Conservation (phyloP, 1,139 yeast species). For the Scheffersomyces insectosa region DNA sequence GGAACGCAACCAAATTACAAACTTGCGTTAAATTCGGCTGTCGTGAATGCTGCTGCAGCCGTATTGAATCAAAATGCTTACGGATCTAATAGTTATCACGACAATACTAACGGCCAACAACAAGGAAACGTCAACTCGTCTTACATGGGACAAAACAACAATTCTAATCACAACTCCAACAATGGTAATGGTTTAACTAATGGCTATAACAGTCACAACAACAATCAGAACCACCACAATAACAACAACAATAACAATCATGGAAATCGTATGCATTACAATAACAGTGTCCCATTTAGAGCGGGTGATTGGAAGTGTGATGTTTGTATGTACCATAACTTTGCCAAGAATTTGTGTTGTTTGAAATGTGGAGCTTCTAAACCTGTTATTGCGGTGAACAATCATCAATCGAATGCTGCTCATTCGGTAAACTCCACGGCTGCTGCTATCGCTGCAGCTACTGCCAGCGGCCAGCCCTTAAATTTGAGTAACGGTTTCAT, state of each 20-base stretch:
- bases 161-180: conserved; percentile 6
- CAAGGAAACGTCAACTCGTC: conserved; percentile 7
- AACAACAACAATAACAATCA: conserved; percentile 17
- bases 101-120: conserved; percentile 4
- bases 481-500: conserved; percentile 31
- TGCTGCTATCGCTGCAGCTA: conserved; percentile 54
- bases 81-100: conserved; percentile 7
- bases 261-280: conserved; percentile 23
- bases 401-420: conserved; percentile 18
- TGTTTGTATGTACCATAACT: conserved; percentile 83
- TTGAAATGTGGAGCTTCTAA: conserved; percentile 85
- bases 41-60: conserved; percentile 15
- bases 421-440: conserved; percentile 49
- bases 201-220: conserved; percentile 8
- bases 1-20: conserved; percentile 15
- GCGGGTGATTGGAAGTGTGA: conserved; percentile 99
- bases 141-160: conserved; percentile 1
- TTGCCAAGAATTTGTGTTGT: conserved; percentile 87
- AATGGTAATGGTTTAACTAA: conserved; percentile 2
- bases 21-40: conserved; percentile 9
- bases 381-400: conserved; percentile 42
- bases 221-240: conserved; percentile 12
- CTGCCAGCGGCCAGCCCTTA: conserved; percentile 53
- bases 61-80: conserved; percentile 11
- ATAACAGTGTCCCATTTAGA: conserved; percentile 74